Percentiles rank a stretch among this genome's conserved stretches.
Evolutionary conservation across 75 land plant genomes (phyloP).

Genomic region (Sequoia sempervirens): DNA sequence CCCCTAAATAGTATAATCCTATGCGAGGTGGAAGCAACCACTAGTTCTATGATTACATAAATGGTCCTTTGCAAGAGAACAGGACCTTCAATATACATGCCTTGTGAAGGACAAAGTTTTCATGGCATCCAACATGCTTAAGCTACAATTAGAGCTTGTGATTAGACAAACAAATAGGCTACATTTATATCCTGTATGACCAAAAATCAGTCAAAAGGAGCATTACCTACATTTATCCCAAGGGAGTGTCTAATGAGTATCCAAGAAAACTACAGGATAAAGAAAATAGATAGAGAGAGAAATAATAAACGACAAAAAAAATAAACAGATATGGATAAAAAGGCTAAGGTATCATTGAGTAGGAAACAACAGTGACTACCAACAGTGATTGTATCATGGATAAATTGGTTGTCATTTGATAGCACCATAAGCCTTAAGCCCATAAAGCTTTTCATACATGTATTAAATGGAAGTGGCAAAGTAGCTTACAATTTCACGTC

Average conservation of each 20-base stretch:
- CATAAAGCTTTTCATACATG: neutral
- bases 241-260: neutral
- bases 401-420: neutral
- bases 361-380: neutral
- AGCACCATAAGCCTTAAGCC: neutral
- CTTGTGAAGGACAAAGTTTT: neutral
- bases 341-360: neutral
- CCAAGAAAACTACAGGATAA: neutral
- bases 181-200: too few relatives aligned
- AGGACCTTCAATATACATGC: neutral
- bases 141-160: neutral
- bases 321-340: neutral
- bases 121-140: neutral
- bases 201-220: neutral
- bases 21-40: neutral
- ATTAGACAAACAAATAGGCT: neutral
- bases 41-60: neutral
- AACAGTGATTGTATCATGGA: too few relatives aligned
- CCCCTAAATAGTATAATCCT: neutral
- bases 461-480: neutral
- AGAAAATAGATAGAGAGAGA: neutral
- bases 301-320: neutral
- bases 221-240: neutral
- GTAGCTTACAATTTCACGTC: constrained; percentile 82
- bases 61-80: neutral